Evolutionary conservation across 345 rosid genomes (phyloP).

Genomic region (Pelargonium nanum): DNA sequence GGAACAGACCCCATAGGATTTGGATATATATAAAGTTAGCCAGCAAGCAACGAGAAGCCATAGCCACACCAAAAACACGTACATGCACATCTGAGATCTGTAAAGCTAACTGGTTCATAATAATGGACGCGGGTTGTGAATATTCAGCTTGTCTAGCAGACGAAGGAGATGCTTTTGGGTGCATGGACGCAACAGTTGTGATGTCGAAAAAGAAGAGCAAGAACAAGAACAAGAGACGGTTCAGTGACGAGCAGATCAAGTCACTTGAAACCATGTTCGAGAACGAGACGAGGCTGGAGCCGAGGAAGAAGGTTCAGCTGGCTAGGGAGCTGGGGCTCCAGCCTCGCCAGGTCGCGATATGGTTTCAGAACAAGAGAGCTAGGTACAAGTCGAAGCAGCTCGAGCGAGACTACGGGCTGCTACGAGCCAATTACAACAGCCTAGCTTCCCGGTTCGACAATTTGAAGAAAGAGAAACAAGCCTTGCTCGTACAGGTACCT

Average conservation of each 20-base stretch:
- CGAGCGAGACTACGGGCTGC: slow-evolving; percentile 45
- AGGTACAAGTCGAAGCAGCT: slow-evolving; percentile 82
- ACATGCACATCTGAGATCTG: too few relatives aligned
- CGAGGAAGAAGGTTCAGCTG: slow-evolving; percentile 56
- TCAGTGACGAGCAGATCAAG: slow-evolving; percentile 73
- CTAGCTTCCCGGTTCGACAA: slow-evolving; percentile 48
- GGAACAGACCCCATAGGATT: too few relatives aligned
- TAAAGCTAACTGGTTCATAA: too few relatives aligned
- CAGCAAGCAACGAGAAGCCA: background rate
- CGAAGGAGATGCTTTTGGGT: background rate
- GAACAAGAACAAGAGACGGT: slow-evolving; percentile 41
- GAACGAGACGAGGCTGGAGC: slow-evolving; percentile 62
- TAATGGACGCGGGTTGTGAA: background rate
- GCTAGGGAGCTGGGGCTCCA: slow-evolving; percentile 73
- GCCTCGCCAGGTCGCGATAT: slow-evolving; percentile 81
- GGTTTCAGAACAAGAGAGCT: slow-evolving; percentile 90
- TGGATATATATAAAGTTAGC: background rate
- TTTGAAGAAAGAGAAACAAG: slow-evolving; percentile 59
- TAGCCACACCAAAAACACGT: too few relatives aligned
- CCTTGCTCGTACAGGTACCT: slow-evolving; percentile 46
- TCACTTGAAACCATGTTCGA: slow-evolving; percentile 65
- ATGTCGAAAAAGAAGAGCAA: background rate
- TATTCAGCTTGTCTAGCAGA: background rate
- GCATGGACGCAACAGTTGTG: background rate
- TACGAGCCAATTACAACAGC: slow-evolving; percentile 39